phyloP scores from a whole-genome alignment of 768 basidiomycete genomes.

The Amanita subjunquillea region DNA sequence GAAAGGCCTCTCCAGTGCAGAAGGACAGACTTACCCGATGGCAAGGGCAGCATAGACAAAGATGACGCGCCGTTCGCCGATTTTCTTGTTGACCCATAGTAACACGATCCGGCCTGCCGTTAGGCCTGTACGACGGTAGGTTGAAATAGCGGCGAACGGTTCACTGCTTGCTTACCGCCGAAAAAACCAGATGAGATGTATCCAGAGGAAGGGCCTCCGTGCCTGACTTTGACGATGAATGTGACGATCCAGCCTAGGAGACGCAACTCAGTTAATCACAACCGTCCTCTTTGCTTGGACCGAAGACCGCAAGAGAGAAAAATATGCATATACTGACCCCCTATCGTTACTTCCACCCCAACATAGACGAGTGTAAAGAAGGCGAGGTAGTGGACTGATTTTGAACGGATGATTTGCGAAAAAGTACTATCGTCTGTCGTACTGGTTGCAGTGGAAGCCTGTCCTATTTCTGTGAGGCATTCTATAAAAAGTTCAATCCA shows the following conservation, averaged over 20 bases:
- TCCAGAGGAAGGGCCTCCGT: constrained; percentile 28
- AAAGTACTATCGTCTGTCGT: constrained; percentile 29
- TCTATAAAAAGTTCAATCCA: no score
- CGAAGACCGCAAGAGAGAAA: neutral
- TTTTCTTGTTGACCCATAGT: constrained; percentile 44
- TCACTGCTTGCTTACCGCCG: constrained; percentile 28
- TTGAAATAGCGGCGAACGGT: neutral
- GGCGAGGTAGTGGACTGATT: constrained; percentile 51
- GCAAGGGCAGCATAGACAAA: constrained; percentile 42
- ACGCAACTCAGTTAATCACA: no score
- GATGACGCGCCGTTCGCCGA: constrained; percentile 45
- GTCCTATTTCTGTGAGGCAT: constrained; percentile 43
- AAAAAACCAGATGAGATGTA: constrained; percentile 52
- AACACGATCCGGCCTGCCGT: constrained; percentile 45
- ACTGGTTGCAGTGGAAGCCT: constrained; percentile 26
- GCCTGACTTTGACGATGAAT: constrained; percentile 29
- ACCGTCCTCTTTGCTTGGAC: neutral
- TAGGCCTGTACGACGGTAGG: constrained; percentile 29
- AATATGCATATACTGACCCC: constrained; percentile 19
- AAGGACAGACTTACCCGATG: constrained; percentile 28
- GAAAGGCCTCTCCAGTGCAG: neutral
- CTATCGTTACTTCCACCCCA: constrained; percentile 55
- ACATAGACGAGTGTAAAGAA: constrained; percentile 60
- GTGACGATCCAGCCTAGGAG: constrained; percentile 62
- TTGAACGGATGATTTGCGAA: constrained; percentile 40